Base-by-base conservation (phyloP, 1,139 yeast genomes). In the Taphrina betulina region DNA sequence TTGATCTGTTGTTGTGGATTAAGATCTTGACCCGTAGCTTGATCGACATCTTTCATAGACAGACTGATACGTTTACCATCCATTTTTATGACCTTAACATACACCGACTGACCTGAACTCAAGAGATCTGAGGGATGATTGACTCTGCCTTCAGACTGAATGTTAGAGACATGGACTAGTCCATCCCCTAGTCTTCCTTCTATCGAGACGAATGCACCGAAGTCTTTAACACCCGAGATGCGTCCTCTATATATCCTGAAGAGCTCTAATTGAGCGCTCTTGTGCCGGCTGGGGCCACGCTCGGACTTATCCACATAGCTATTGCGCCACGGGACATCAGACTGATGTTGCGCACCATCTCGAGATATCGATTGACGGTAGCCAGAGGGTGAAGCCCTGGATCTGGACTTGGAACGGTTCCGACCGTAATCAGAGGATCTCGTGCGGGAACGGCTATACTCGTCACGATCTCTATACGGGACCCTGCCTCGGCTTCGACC, bases 31-130 rank as follows among this genome's bases (percentile, higher is more conserved):
- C 96, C 96, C 0, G 84, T 79, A 1, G 59, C 62, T 65, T 87
- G 96, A 65, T 88, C 87, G 1, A 87, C 77, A n/a, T 79, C 80
- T 64, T 81, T 79, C 90, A 89, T 81, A 0, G 85, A 75, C 43
- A 90, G 68, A 2, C 83, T 75, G 1, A 87, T 74, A 16, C 64
- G 51, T 5, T 44, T 36, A 3, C 74, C 73, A 40, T 79, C 82
- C 1, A 82, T 66, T 37, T 71, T 72, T 0, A 72, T 63, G 0
- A 89, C 78, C 64, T 78, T 79, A 2, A 82, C 95, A 65, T 71
- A 83, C 3, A 89, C 90, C 3, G 72, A 71, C 61, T 88, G 90
- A 50, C 80, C 77, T 24, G 72, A 64, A 28, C 73, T 70, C 22
- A 88, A 71, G 0, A 81, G 72, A 52, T 85, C 92, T 0, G 77